phyloP scores from a whole-genome alignment of 2,329 filamentous ascomycete species.

The Cercospora brassicicola region DNA sequence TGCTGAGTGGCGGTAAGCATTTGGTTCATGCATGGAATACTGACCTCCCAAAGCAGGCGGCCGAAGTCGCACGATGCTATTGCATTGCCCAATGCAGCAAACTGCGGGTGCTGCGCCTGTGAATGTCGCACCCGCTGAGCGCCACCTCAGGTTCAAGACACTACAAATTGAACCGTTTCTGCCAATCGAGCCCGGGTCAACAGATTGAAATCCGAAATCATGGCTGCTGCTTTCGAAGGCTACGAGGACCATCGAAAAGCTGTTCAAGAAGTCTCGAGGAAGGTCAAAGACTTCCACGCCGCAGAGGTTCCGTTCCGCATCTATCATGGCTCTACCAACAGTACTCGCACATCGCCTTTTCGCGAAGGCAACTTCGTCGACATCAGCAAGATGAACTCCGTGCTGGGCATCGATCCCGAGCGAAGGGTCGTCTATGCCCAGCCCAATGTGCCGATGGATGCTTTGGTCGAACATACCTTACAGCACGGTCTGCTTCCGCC shows the following conservation, averaged over 20 bases:
- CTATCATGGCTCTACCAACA: slow-evolving; percentile 59
- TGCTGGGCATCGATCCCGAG: slow-evolving; percentile 45
- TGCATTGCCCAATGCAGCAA: neutral
- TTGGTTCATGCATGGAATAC: neutral
- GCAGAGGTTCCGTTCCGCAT: slow-evolving; percentile 52
- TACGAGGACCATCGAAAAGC: neutral
- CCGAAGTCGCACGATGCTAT: neutral
- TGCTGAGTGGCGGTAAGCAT: neutral
- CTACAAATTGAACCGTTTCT: neutral
- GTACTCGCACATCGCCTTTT: slow-evolving; percentile 43
- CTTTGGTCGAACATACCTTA: slow-evolving; percentile 58
- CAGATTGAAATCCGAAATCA: neutral
- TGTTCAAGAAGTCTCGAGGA: neutral
- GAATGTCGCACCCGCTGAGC: neutral
- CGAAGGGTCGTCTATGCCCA: slow-evolving; percentile 56
- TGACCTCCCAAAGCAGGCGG: neutral
- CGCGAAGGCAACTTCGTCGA: slow-evolving; percentile 45
- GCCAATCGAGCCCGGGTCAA: neutral
- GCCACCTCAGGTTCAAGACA: neutral
- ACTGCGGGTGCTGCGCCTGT: neutral
- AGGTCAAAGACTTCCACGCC: slow-evolving; percentile 44
- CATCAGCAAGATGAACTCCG: slow-evolving; percentile 48
- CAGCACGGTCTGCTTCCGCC: slow-evolving; percentile 57
- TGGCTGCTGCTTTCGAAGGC: neutral
- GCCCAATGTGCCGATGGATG: slow-evolving; percentile 68